Base-by-base conservation (phyloP, 2,329 filamentous ascomycete species). In the Diaporthe sp. region DNA sequence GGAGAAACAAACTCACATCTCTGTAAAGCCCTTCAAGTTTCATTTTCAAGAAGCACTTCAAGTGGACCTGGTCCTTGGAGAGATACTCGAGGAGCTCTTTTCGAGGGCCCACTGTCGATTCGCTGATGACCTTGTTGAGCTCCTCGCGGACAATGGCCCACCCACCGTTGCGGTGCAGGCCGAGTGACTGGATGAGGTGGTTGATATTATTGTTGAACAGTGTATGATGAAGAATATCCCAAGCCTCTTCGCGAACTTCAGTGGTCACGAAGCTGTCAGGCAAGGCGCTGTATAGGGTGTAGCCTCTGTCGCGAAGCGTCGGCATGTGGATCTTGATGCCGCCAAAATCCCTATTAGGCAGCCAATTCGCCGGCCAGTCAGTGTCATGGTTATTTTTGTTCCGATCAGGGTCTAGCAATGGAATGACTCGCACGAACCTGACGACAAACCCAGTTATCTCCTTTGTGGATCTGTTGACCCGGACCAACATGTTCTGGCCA, bases 1-100 rank as follows among this genome's bases (percentile, higher is more conserved):
- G 15, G 7, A 6, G 10, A 8, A 28, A 10, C 8, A 22, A 31
- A 70, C 65, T 55, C n/a, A 70, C 65, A 7, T 70, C 65, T 70
- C 65, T 55, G 34, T 70, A 70, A 42, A 70, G 65, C 9, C 65
- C 65, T 39, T 70, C 65, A 15, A 70, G 65, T 9, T 70, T 70
- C 65, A 70, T 70, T n/a, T 70, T 70, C n/a, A 70, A 17, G 34
- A 70, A 70, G 49, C 65, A 70, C 65, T 70, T 70, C 49, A 70
- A 17, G 3, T 70, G 49, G 0, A 70, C 65, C 10, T 70, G 34
- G 1, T 70, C 65, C 25, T 55, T 55, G 34, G n/a, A 70, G 2
- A 70, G 65, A 55, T 70, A 55, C 15, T 42, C 49, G 5, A 70
- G 49, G 2, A 70, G 49, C 34, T 70, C 65, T 20, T 70, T 55